These are phyloP conservation scores for Pichia sorboxylosa DNA, from an alignment of 1,139 yeast species.

Conservation along the genomic window DNA sequence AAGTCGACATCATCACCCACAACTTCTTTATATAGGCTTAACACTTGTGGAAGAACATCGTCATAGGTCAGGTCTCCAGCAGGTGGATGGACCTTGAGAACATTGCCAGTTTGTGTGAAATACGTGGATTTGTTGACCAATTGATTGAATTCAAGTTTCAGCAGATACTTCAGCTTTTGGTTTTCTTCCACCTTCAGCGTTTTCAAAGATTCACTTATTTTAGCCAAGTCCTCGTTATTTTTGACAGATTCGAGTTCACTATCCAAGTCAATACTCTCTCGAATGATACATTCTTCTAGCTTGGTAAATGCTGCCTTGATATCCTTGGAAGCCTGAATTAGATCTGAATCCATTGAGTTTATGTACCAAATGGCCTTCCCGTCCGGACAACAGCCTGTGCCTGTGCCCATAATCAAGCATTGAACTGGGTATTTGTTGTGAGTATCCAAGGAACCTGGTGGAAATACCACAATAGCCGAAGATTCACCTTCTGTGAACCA, in stretches of 20 bases:
- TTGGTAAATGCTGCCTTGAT: slow-evolving; percentile 70
- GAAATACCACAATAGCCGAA: slow-evolving; percentile 83
- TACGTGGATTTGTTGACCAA: slow-evolving; percentile 29
- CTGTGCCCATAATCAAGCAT: slow-evolving; percentile 79
- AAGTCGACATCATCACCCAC: slow-evolving; percentile 94
- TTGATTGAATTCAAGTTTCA: slow-evolving; percentile 77
- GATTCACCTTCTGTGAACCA: slow-evolving; percentile 84
- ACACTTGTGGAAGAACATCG: slow-evolving; percentile 78
- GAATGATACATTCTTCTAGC: slow-evolving; percentile 65
- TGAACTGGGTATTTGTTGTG: slow-evolving; percentile 67
- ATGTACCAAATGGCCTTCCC: slow-evolving; percentile 88
- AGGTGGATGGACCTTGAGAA: slow-evolving; percentile 63
- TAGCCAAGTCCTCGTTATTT: slow-evolving; percentile 42
- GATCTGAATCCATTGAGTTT: slow-evolving; percentile 52
- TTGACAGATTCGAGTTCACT: slow-evolving; percentile 8
- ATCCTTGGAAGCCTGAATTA: slow-evolving; percentile 48
- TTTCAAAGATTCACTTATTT: slow-evolving; percentile 73
- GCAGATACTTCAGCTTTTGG: slow-evolving; percentile 63
- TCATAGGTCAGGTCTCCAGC: slow-evolving; percentile 82
- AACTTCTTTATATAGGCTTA: slow-evolving; percentile 55
- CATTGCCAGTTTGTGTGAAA: slow-evolving; percentile 24
- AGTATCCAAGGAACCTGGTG: slow-evolving; percentile 69
- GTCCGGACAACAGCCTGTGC: slow-evolving; percentile 78
- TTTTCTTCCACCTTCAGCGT: slow-evolving; percentile 50
- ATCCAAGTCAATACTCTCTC: slow-evolving; percentile 59